phyloP scores from a whole-genome alignment of 805 yeast genomes.

The Ogataea zsoltii region DNA sequence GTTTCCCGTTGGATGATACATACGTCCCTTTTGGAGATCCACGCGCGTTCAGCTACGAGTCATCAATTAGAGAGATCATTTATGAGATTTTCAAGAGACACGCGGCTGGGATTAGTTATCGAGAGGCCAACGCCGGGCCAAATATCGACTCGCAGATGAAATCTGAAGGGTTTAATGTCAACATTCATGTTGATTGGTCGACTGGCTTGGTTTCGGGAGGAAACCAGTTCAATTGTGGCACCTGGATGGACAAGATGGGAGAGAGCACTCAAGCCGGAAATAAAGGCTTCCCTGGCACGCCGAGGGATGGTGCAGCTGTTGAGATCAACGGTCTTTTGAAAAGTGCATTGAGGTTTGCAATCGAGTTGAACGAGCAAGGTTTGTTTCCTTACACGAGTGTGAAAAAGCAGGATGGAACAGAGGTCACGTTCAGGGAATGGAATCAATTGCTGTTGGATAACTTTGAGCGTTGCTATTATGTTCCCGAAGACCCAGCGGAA shows the following conservation, averaged over 20 bases:
- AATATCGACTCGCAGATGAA: constrained; percentile 88
- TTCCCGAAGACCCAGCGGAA: constrained; percentile 65
- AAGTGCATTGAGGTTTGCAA: constrained; percentile 79
- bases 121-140: constrained; percentile 96
- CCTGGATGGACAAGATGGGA: constrained; percentile 99
- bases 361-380: constrained; percentile 53
- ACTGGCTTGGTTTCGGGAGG: constrained; percentile 92
- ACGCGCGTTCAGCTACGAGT: constrained; percentile 70
- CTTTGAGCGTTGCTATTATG: constrained; percentile 77
- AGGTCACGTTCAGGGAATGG: constrained; percentile 68
- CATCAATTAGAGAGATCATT: constrained; percentile 72
- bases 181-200: constrained; percentile 78
- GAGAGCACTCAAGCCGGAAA: constrained; percentile 81
- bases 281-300: constrained; percentile 96
- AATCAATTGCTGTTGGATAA: constrained; percentile 63
- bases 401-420: constrained; percentile 54
- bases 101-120: constrained; percentile 80
- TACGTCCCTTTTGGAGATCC: constrained; percentile 69
- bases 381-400: constrained; percentile 61
- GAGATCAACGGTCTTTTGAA: constrained; percentile 89
- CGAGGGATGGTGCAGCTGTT: constrained; percentile 95
- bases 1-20: constrained; percentile 82
- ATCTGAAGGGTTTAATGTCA: constrained; percentile 88
- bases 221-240: constrained; percentile 90
- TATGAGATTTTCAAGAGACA: constrained; percentile 86